Evolutionary conservation across 768 basidiomycete species (phyloP), one percentile per base, ranked within the genome.

Genomic region (Xerocomellus intermedius): DNA sequence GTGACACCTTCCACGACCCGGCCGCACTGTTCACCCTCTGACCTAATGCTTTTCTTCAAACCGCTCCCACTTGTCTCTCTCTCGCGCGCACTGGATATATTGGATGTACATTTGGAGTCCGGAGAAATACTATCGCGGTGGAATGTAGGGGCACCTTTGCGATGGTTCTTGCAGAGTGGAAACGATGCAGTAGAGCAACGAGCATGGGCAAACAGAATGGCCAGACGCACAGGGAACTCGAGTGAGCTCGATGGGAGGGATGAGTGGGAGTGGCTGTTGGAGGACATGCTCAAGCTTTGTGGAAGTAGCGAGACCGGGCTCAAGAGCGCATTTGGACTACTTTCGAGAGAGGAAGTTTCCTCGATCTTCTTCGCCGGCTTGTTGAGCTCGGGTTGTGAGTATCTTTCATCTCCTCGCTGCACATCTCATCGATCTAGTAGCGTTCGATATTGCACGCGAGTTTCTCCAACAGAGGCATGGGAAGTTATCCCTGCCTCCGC

Each of bases 51-150:
- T 2, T 95, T 94, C 75, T 94, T 97, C 76, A 79, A 82, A 52
- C 88, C 91, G 2, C 77, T 98, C 6, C 84, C 89, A 0, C 71
- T 86, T 19, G 72, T 82, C 3, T 83, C 89, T 1, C 76, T 98
- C 8, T 95, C 94, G 0, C 82, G 83, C 49, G 85, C 87, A 7
- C 81, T 99, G 38, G 96, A 99, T 67, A 84, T 94, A 48, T 80
- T 98, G 48, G 96, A 98, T 71, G 83, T 96, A 2, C 96, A 98
- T 69, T 80, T 99, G 13, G 92, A 97, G 65, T 89, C 90, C 0
- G 95, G 92, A 21, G 96, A 98, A 71, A 91, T 94, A 42, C 75
- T 99, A 17, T 82, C 90, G 3, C 81, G 92, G 28, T 99, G 95
- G 94, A 81, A 80, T 62, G 89, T 89, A 2, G 81, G 89, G 22